Evolutionary conservation across 2,329 filamentous ascomycete species (phyloP).

Genomic region (Emergomyces orientalis): DNA sequence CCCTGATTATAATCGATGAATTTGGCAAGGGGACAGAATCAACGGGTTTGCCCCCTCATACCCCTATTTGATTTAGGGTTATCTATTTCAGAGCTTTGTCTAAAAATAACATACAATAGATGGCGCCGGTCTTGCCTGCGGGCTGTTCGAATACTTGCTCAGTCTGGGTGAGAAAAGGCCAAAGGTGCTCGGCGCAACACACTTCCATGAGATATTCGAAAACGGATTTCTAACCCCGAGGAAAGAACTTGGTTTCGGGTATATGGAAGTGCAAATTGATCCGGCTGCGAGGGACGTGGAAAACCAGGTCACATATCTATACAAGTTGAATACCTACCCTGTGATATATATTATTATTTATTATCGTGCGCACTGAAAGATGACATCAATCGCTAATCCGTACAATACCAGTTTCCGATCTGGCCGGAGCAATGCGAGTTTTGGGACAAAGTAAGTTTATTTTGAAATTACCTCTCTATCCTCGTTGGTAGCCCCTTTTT

Average conservation of each 20-base stretch:
- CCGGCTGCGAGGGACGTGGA: slow-evolving; percentile 35
- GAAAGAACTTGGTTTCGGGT: slow-evolving; percentile 43
- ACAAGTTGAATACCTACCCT: slow-evolving; percentile 41
- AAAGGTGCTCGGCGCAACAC: slow-evolving; percentile 54
- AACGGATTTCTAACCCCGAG: slow-evolving; percentile 42
- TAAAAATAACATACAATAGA: slow-evolving; percentile 33
- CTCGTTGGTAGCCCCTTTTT: not conserved
- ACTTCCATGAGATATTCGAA: slow-evolving; percentile 52
- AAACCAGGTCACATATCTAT: slow-evolving; percentile 56
- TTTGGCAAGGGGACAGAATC: slow-evolving; percentile 66
- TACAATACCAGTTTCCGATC: slow-evolving; percentile 37
- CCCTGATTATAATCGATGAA: slow-evolving; percentile 83
- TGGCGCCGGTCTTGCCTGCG: slow-evolving; percentile 55
- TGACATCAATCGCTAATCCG: not conserved
- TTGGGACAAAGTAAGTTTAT: slow-evolving; percentile 55
- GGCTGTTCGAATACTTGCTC: slow-evolving; percentile 50
- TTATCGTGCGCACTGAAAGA: not conserved
- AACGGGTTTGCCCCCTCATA: slow-evolving; percentile 30
- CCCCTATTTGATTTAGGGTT: not conserved
- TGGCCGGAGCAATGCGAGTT: slow-evolving; percentile 69
- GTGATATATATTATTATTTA: not conserved
- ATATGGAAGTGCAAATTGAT: slow-evolving; percentile 49
- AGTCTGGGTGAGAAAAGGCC: slow-evolving; percentile 41
- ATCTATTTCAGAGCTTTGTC: not conserved
- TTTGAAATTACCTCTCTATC: not conserved